These are phyloP conservation scores for Pseudogymnoascus sp. DNA, from an alignment of 2,329 filamentous ascomycete genomes.

Conservation along the genomic window DNA sequence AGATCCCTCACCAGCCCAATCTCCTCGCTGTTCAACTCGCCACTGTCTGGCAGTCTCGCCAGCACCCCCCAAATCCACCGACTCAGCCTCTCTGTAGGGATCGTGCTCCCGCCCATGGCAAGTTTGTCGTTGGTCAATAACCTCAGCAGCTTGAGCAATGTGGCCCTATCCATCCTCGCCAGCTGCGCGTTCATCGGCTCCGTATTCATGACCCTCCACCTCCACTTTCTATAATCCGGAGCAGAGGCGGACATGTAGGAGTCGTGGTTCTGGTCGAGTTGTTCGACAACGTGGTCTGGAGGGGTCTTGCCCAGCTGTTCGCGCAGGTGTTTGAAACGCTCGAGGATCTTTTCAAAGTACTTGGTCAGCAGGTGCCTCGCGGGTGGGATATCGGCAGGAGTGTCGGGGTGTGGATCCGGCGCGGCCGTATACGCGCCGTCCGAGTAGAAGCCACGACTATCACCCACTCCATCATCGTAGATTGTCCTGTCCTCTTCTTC, in stretches of 20 bases:
- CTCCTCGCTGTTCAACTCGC: slow-evolving; percentile 66
- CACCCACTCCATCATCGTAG: slow-evolving; percentile 42
- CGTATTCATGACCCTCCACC: slow-evolving; percentile 39
- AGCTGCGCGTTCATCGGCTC: slow-evolving; percentile 52
- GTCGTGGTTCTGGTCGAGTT: slow-evolving; percentile 44
- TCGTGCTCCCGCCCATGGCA: slow-evolving; percentile 43
- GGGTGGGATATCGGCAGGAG: background rate
- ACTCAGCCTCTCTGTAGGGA: slow-evolving; percentile 42
- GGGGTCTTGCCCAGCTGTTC: slow-evolving; percentile 47
- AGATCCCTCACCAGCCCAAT: slow-evolving; percentile 70
- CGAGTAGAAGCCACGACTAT: slow-evolving; percentile 57
- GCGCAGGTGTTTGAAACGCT: slow-evolving; percentile 59
- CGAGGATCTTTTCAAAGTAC: slow-evolving; percentile 59
- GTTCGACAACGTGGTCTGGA: slow-evolving; percentile 42
- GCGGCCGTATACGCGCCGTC: slow-evolving; percentile 72
- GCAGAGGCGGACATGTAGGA: slow-evolving; percentile 42
- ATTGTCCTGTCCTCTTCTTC: slow-evolving; percentile 35
- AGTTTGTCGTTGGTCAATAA: slow-evolving; percentile 33
- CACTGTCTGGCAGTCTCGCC: slow-evolving; percentile 63
- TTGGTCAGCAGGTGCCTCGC: slow-evolving; percentile 16
- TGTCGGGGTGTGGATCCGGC: slow-evolving; percentile 29
- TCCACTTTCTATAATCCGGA: slow-evolving; percentile 45
- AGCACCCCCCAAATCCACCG: slow-evolving; percentile 81
- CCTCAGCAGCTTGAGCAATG: slow-evolving; percentile 56
- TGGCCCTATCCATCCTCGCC: slow-evolving; percentile 56